phyloP scores from a whole-genome alignment of 176 grass and related monocot species.

The Eleusine indica region DNA sequence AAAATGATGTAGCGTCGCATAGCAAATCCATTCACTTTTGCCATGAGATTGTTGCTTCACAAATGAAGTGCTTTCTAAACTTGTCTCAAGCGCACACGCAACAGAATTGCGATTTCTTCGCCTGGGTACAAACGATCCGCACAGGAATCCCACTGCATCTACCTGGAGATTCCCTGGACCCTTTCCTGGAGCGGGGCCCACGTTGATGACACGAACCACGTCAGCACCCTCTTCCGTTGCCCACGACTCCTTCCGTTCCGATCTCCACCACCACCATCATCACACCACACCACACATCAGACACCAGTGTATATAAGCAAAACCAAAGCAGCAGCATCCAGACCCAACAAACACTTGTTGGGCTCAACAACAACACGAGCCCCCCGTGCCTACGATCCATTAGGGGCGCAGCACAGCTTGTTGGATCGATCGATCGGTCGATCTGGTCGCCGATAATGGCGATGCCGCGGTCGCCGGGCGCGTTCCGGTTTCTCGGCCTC shows the following conservation, averaged over 20 bases:
- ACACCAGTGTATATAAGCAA: constrained; percentile 7
- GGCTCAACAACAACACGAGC: too few species aligned
- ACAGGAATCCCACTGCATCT: constrained; percentile 53
- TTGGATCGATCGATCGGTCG: neutral
- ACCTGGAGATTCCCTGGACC: constrained; percentile 40
- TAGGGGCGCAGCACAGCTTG: too few species aligned
- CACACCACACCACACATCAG: too few species aligned
- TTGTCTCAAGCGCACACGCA: too few species aligned
- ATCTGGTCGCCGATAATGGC: constrained; percentile 21
- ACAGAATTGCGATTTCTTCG: neutral
- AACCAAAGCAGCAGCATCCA: constrained; percentile 30
- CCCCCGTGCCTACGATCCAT: too few species aligned
- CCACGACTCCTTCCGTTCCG: neutral
- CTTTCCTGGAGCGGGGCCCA: neutral
- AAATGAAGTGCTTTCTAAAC: too few species aligned
- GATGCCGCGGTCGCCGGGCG: constrained; percentile 38
- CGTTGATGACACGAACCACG: neutral
- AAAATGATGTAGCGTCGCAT: too few species aligned
- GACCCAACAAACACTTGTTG: constrained; percentile 9
- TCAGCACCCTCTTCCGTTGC: neutral
- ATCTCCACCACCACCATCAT: neutral
- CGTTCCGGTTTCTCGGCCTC: constrained; percentile 55
- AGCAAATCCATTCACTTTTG: neutral
- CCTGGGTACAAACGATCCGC: neutral
- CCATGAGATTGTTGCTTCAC: rapidly evolving